Conservation (phyloP, 163 green algal genomes). For the Volvox carteri region DNA sequence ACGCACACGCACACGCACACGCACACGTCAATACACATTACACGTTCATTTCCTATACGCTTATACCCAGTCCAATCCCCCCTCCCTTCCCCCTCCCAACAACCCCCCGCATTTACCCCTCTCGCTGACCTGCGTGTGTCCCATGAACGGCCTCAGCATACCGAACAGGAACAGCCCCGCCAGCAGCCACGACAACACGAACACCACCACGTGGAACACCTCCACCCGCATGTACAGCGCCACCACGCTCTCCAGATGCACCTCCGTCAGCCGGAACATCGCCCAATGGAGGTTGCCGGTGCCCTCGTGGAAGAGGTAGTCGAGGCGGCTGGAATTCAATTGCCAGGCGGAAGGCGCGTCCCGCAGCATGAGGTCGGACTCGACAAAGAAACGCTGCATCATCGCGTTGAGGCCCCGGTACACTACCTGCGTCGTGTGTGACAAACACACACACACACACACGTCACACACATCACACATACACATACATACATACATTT, state of each 20-base stretch:
- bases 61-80: neutral
- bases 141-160: constrained; percentile 58
- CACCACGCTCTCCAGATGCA: constrained; percentile 39
- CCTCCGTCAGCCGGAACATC: constrained; percentile 11
- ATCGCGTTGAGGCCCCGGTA: constrained; percentile 48
- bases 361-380: constrained; percentile 47
- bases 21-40: too few species aligned
- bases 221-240: constrained; percentile 47
- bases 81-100: neutral
- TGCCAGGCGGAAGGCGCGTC: constrained; percentile 35
- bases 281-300: constrained; percentile 56
- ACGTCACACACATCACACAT: too few species aligned
- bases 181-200: constrained; percentile 57
- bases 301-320: constrained; percentile 46
- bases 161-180: constrained; percentile 52
- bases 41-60: too few species aligned
- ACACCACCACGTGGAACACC: constrained; percentile 54
- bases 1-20: too few species aligned
- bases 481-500: too few species aligned
- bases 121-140: constrained; percentile 40
- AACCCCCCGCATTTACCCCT: neutral
- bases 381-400: constrained; percentile 57
- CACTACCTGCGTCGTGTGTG: constrained; percentile 53
- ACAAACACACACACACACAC: too few species aligned
- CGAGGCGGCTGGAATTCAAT: constrained; percentile 44